Percentiles rank a stretch among this genome's conserved stretches.
Evolutionary conservation across 2,329 filamentous ascomycete genomes (phyloP).

Genomic region (Incumbomyces lentus): DNA sequence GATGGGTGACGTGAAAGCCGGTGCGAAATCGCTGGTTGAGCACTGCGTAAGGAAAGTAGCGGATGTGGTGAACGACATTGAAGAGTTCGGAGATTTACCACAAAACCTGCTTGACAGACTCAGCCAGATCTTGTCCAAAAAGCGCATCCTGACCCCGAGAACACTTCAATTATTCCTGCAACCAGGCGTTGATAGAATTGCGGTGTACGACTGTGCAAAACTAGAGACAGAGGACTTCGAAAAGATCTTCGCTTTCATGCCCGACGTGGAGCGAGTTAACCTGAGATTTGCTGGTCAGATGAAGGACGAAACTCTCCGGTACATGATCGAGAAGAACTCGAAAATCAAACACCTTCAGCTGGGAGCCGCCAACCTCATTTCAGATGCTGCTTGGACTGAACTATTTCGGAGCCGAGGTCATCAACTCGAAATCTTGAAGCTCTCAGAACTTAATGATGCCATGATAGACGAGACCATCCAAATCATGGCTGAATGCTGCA

Average conservation of each 20-base stretch:
- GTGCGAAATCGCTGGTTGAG: conserved; percentile 38
- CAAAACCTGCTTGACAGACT: conserved; percentile 46
- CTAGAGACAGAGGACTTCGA: conserved; percentile 67
- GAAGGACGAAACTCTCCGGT: conserved; percentile 74
- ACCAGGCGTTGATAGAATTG: conserved; percentile 45
- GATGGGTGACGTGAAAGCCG: conserved; percentile 51
- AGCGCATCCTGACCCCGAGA: conserved; percentile 44
- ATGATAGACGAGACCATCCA: conserved; percentile 62
- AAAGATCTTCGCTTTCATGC: conserved; percentile 66
- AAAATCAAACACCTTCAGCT: conserved; percentile 64
- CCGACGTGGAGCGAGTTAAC: conserved; percentile 59
- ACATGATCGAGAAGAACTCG: conserved; percentile 62
- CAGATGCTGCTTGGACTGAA: conserved; percentile 62
- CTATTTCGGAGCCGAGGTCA: conserved; percentile 58
- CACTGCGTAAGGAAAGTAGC: conserved; percentile 53
- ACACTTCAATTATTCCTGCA: conserved; percentile 38
- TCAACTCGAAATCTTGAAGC: conserved; percentile 56
- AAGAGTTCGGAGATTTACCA: conserved; percentile 55
- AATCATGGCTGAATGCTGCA: conserved; percentile 54
- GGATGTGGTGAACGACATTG: conserved; percentile 52
- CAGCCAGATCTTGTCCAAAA: conserved; percentile 55
- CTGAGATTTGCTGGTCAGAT: conserved; percentile 82
- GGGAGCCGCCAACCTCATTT: conserved; percentile 74
- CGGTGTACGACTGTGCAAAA: conserved; percentile 54
- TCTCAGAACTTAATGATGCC: conserved; percentile 75